A percentile compares a stretch with the other conserved stretches of the same genome.
Conservation (phyloP, 805 yeast genomes). For the Suhomyces xylopsoci region DNA sequence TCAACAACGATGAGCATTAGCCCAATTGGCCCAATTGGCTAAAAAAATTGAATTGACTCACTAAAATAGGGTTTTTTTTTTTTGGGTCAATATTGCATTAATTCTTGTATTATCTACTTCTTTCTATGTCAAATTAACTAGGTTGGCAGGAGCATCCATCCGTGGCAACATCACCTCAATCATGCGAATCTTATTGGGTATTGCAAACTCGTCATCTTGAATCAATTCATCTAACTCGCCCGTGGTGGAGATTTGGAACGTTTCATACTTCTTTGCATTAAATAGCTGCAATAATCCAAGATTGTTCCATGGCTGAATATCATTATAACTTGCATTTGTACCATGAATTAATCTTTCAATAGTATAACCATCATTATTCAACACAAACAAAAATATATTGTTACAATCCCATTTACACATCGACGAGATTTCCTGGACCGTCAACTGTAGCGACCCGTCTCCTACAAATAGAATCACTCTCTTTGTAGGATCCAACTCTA, state of each 20-base stretch:
- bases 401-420: conserved; percentile 13
- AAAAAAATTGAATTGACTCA: no score
- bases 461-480: conserved; percentile 21
- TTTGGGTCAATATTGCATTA: no score
- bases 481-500: conserved; percentile 25
- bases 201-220: conserved; percentile 11
- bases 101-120: no score
- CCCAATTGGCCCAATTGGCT: no score
- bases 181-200: conserved; percentile 16
- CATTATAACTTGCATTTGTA: conserved; percentile 16
- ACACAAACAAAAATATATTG: conserved; percentile 16
- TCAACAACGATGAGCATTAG: not conserved
- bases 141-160: conserved; percentile 20
- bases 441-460: conserved; percentile 22
- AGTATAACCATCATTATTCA: conserved; percentile 23
- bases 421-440: conserved; percentile 22
- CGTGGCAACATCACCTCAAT: conserved; percentile 18
- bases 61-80: no score
- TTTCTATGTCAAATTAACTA: conserved; percentile 4
- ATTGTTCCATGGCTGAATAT: conserved; percentile 21
- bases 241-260: conserved; percentile 10
- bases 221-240: conserved; percentile 17
- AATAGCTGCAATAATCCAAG: conserved; percentile 13
- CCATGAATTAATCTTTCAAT: conserved; percentile 22
- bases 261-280: conserved; percentile 17